phyloP scores from a whole-genome alignment of 805 yeast species.

The Saccharomycopsis selenospora region DNA sequence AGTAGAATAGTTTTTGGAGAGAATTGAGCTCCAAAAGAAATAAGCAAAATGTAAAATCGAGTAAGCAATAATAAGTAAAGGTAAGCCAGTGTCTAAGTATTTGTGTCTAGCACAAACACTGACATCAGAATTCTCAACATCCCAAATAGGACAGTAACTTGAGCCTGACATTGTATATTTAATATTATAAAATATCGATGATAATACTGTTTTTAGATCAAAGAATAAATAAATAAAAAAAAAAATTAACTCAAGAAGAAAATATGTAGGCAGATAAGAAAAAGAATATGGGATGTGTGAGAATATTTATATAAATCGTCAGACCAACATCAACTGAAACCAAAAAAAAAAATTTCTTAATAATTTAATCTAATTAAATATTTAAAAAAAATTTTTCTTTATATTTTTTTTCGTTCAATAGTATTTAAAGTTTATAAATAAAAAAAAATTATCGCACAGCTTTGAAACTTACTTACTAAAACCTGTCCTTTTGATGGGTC shows the following conservation, averaged over 20 bases:
- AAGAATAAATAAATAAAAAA: no score
- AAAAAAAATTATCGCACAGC: no score
- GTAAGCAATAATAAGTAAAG: slow-evolving; percentile 29
- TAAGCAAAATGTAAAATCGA: slow-evolving; percentile 27
- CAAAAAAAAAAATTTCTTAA: no score
- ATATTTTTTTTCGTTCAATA: no score
- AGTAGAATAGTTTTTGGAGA: slow-evolving; percentile 4
- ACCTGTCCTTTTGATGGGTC: no score
- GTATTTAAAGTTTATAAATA: no score
- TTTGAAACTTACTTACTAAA: no score
- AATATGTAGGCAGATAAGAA: not conserved
- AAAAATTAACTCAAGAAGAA: slow-evolving; percentile 3
- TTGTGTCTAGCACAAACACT: slow-evolving; percentile 38
- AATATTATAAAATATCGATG: slow-evolving; percentile 8
- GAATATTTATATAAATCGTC: no score
- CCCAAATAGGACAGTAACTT: slow-evolving; percentile 15
- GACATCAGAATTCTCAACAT: slow-evolving; percentile 31
- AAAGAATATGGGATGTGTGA: no score
- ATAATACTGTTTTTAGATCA: not conserved
- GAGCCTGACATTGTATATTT: slow-evolving; percentile 15
- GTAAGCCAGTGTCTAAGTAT: slow-evolving; percentile 30
- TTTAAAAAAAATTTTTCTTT: no score
- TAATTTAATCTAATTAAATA: no score
- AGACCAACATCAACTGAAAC: no score
- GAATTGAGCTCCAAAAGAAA: slow-evolving; percentile 20